A percentile compares a stretch with the other conserved stretches of the same genome.
Evolutionary conservation across 2,329 filamentous ascomycete species (phyloP).

Genomic region (Diaporthe citrichinensis): DNA sequence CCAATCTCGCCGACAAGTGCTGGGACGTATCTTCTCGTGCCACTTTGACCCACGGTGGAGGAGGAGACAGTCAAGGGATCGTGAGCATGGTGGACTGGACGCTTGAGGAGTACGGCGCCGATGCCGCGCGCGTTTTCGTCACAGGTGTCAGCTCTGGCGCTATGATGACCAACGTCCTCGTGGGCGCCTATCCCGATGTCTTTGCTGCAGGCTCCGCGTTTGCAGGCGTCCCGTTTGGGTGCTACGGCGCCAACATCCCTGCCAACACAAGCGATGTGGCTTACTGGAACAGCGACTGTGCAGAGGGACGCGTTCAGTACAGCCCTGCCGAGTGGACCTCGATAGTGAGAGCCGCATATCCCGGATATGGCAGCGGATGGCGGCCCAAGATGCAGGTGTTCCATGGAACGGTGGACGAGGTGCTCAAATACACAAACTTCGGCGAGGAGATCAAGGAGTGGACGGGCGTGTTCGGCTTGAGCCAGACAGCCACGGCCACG

Average conservation of each 20-base stretch:
- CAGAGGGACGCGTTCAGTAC: conserved; percentile 60
- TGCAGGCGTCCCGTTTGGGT: conserved; percentile 60
- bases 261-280: conserved; percentile 48
- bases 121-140: conserved; percentile 63
- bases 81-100: conserved; percentile 68
- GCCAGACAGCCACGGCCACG: conserved; percentile 47
- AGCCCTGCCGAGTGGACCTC: conserved; percentile 52
- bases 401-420: conserved; percentile 67
- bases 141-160: conserved; percentile 66
- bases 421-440: conserved; percentile 66
- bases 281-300: conserved; percentile 68
- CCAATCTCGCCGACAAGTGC: conserved; percentile 60
- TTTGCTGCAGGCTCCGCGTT: conserved; percentile 65
- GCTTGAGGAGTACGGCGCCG: conserved; percentile 60
- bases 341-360: conserved; percentile 59
- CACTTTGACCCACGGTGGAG: conserved; percentile 63
- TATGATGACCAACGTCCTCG: conserved; percentile 70
- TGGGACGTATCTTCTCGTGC: conserved; percentile 70
- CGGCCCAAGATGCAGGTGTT: conserved; percentile 70
- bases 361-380: conserved; percentile 61
- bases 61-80: conserved; percentile 66
- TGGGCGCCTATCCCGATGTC: conserved; percentile 66
- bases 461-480: conserved; percentile 57
- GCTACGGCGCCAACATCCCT: conserved; percentile 57
- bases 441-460: conserved; percentile 69